phyloP scores from a whole-genome alignment of 192 early-diverging fungal genomes.

The Entomortierella chlamydospora region DNA sequence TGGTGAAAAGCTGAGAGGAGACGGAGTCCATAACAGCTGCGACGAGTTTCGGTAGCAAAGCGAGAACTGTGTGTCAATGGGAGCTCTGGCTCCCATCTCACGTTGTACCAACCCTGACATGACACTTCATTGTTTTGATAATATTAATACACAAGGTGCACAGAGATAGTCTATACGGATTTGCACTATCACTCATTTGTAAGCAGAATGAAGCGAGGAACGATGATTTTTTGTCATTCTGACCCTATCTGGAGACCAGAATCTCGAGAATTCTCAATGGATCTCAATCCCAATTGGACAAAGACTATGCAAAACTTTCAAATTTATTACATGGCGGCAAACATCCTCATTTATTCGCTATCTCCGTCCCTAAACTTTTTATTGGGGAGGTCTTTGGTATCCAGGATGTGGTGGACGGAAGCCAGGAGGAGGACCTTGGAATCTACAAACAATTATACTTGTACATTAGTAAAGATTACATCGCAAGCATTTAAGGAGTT shows the following conservation, averaged over 20 bases:
- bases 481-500: not conserved
- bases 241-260: not conserved
- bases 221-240: constrained; percentile 1
- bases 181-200: not conserved
- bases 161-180: not conserved
- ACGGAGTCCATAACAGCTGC: not conserved
- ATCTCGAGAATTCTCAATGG: not conserved
- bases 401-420: constrained; percentile 49
- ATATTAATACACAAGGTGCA: not conserved
- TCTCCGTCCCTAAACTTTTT: not conserved
- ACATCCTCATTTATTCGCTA: not conserved
- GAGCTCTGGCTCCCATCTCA: not conserved
- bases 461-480: not conserved
- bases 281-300: constrained; percentile 9
- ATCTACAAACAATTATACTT: constrained; percentile 3
- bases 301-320: not conserved
- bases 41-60: not conserved
- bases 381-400: constrained; percentile 46
- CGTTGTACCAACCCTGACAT: not conserved
- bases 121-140: too few species aligned
- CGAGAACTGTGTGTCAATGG: not conserved
- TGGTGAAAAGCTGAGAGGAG: too few species aligned
- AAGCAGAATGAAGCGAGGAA: not conserved
- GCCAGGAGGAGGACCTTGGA: constrained; percentile 39
- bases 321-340: constrained; percentile 3